Evolutionary conservation across 1,284 basidiomycete species (phyloP).

Genomic region (Fomes fomentarius): DNA sequence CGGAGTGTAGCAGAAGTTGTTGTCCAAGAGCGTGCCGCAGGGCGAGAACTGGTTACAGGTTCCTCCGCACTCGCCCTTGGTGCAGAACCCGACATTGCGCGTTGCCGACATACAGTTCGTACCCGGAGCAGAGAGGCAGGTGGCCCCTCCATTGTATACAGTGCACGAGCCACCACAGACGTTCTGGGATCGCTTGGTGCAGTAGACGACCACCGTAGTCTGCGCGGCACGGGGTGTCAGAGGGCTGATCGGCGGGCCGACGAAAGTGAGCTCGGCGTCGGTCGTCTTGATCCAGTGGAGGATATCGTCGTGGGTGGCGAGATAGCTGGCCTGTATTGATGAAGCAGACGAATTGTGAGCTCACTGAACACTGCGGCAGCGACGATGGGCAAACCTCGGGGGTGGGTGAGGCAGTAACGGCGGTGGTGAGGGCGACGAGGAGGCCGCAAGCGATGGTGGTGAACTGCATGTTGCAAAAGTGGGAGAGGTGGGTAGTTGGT

Average conservation of each 20-base stretch:
- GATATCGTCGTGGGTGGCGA: neutral
- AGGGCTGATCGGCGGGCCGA: neutral
- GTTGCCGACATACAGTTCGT: neutral
- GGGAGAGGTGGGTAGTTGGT: no score
- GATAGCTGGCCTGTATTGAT: neutral
- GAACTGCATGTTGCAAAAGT: no score
- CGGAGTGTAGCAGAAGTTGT: neutral
- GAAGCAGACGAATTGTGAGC: no score
- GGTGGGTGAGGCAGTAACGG: no score
- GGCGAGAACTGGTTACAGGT: neutral
- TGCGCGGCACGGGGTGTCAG: neutral
- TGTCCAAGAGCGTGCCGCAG: neutral
- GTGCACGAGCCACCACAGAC: neutral
- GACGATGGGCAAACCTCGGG: no score
- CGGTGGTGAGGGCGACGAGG: no score
- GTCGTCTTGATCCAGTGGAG: conserved; percentile 4
- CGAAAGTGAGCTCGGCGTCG: conserved; percentile 3
- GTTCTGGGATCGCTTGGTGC: neutral
- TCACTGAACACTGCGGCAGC: no score
- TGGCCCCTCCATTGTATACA: neutral
- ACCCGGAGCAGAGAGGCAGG: neutral
- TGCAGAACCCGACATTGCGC: neutral
- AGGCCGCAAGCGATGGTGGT: no score
- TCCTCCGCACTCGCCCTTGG: neutral
- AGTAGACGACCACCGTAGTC: neutral